Percentiles rank a stretch among this genome's conserved stretches.
Evolutionary conservation across 805 yeast genomes (phyloP).

Genomic region (Nakazawaea anatomiae): DNA sequence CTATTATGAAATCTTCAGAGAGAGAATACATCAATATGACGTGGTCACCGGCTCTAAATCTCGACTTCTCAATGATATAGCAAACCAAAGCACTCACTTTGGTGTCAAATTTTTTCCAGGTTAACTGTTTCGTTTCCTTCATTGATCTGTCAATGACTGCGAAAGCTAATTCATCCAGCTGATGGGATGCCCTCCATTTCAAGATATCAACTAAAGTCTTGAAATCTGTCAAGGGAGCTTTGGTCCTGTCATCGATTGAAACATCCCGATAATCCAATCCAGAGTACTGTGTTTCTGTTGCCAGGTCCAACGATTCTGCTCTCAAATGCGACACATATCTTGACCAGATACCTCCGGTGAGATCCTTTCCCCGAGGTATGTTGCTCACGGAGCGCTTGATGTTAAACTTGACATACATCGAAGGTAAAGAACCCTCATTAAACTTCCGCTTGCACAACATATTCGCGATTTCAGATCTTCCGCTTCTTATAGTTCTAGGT

Average conservation of each 20-base stretch:
- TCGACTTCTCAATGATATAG: constrained; percentile 62
- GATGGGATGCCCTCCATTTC: constrained; percentile 69
- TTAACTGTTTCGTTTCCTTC: constrained; percentile 43
- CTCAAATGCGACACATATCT: constrained; percentile 66
- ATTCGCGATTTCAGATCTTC: constrained; percentile 89
- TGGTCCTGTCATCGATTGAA: constrained; percentile 74
- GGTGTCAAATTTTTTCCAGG: constrained; percentile 82
- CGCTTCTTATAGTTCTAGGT: constrained; percentile 80
- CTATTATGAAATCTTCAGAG: constrained; percentile 79
- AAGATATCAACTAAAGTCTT: constrained; percentile 64
- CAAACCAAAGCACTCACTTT: constrained; percentile 70
- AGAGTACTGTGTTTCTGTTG: constrained; percentile 70
- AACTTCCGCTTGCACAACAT: constrained; percentile 76
- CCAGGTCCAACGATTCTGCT: constrained; percentile 44
- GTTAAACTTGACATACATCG: constrained; percentile 78
- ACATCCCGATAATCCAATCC: constrained; percentile 73
- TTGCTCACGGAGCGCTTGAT: constrained; percentile 55
- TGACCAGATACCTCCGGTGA: constrained; percentile 81
- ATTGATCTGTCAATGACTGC: constrained; percentile 33
- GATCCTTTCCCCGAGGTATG: constrained; percentile 70
- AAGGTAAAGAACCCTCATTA: constrained; percentile 70
- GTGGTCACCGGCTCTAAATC: constrained; percentile 59
- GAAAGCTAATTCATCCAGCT: constrained; percentile 79
- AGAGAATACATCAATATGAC: constrained; percentile 82
- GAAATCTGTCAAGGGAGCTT: constrained; percentile 70